Conservation (phyloP, 805 yeast genomes). For the Maudiozyma pseudohumilis region DNA sequence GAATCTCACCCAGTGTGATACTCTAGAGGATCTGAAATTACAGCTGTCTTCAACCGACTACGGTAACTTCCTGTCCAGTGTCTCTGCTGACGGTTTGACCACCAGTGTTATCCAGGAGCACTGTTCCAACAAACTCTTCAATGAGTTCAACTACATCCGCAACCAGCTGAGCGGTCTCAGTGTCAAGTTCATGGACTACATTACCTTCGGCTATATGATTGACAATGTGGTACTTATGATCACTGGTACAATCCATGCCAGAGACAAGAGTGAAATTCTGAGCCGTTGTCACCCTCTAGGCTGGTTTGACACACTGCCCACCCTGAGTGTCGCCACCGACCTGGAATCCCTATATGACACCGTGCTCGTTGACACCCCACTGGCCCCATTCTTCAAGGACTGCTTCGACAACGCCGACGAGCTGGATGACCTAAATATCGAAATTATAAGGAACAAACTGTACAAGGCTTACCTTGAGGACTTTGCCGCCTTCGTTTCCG, state of each 20-base stretch:
- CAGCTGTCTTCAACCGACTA: conserved; percentile 95
- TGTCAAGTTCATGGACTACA: conserved; percentile 78
- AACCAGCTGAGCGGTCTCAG: conserved; percentile 76
- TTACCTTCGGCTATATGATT: conserved; percentile 95
- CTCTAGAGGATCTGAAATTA: conserved; percentile 83
- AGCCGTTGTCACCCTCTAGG: conserved; percentile 94
- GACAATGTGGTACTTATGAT: conserved; percentile 94
- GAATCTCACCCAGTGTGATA: conserved; percentile 92
- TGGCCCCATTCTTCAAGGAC: conserved; percentile 91
- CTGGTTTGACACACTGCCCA: conserved; percentile 96
- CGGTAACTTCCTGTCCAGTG: conserved; percentile 78
- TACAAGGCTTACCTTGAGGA: conserved; percentile 91
- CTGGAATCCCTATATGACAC: conserved; percentile 86
- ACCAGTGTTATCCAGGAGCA: conserved; percentile 80
- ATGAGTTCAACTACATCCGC: conserved; percentile 77
- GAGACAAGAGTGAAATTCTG: conserved; percentile 81
- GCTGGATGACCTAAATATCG: conserved; percentile 91
- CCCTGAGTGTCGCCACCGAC: conserved; percentile 89
- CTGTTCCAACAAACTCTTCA: conserved; percentile 62
- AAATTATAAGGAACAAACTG: conserved; percentile 81
- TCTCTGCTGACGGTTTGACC: conserved; percentile 64
- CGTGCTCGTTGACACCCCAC: conserved; percentile 90
- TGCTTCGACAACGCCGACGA: conserved; percentile 79
- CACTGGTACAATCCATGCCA: conserved; percentile 92
- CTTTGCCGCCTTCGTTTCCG: conserved; percentile 55